Percentiles rank a stretch among this genome's conserved stretches.
Conservation (phyloP, 2,329 filamentous ascomycete species). For the Macroventuria anomochaeta region DNA sequence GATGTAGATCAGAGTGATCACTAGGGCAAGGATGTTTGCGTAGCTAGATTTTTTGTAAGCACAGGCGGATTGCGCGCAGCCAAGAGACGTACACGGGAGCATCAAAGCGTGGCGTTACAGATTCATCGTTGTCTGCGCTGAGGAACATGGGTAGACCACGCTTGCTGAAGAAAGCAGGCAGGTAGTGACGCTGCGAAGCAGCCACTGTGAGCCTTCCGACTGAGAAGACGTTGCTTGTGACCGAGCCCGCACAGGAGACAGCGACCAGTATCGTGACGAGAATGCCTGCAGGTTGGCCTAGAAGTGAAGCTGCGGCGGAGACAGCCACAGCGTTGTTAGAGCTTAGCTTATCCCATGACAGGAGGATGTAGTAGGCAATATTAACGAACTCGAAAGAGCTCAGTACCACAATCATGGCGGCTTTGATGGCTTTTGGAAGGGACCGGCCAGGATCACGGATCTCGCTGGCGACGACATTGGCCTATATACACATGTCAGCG, state of each 20-base stretch:
- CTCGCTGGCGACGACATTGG: slow-evolving; percentile 49
- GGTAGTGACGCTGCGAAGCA: slow-evolving; percentile 51
- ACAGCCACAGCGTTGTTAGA: slow-evolving; percentile 68
- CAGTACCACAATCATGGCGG: slow-evolving; percentile 65
- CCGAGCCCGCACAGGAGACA: slow-evolving; percentile 66
- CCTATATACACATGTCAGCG: slow-evolving; percentile 27
- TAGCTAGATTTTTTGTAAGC: slow-evolving; percentile 29
- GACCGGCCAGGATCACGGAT: slow-evolving; percentile 43
- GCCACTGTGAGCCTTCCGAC: slow-evolving; percentile 67
- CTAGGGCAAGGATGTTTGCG: slow-evolving; percentile 36
- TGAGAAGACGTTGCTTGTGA: slow-evolving; percentile 69
- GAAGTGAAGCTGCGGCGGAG: slow-evolving; percentile 56
- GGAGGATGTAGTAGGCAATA: slow-evolving; percentile 66
- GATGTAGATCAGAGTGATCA: slow-evolving; percentile 62
- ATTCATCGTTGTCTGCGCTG: slow-evolving; percentile 6
- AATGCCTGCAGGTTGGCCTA: slow-evolving; percentile 62
- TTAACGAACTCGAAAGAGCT: slow-evolving; percentile 67
- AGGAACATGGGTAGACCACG: slow-evolving; percentile 34
- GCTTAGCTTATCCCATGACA: slow-evolving; percentile 65
- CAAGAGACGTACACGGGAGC: slow-evolving; percentile 40
- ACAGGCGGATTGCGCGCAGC: background rate
- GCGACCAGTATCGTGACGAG: slow-evolving; percentile 64
- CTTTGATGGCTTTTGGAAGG: slow-evolving; percentile 67
- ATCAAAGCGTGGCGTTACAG: slow-evolving; percentile 28
- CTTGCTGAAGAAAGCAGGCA: slow-evolving; percentile 42